phyloP scores from a whole-genome alignment of 1,139 yeast species.

The Lodderomyces metapsilosis region DNA sequence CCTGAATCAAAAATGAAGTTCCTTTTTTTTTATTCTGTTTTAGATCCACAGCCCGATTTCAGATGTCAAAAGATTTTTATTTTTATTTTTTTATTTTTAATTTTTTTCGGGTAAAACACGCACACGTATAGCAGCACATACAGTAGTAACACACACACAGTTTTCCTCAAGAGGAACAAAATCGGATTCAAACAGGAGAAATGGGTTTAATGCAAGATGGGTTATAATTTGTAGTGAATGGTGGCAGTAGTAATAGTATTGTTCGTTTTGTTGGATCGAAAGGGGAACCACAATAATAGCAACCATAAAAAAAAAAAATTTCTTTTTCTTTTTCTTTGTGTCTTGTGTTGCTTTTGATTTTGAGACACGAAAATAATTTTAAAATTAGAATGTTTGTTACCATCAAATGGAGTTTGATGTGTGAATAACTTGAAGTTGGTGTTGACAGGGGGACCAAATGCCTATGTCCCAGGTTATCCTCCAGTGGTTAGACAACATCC shows the following conservation, averaged over 20 bases:
- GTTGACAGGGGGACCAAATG: no score
- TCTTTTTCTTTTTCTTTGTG: neutral
- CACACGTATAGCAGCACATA: no score
- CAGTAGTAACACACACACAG: neutral
- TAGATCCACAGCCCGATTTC: conserved; percentile 1
- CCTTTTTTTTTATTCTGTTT: no score
- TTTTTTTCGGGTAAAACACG: neutral
- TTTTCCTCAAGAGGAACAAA: neutral
- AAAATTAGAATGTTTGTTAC: neutral
- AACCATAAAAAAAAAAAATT: conserved; percentile 2
- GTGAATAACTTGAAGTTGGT: no score
- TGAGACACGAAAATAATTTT: neutral
- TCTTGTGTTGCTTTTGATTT: neutral
- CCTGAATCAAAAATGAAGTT: no score
- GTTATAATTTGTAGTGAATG: neutral
- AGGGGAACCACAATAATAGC: neutral
- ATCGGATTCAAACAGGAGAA: neutral
- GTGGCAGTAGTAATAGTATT: neutral
- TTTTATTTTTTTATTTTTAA: neutral
- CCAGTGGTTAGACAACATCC: no score
- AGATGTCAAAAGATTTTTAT: neutral
- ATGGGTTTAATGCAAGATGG: neutral
- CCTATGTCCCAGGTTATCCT: no score
- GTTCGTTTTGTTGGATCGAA: neutral
- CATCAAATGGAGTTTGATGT: no score